Percentiles rank a stretch among this genome's conserved stretches.
Evolutionary conservation across 2,329 filamentous ascomycete species (phyloP).

Genomic region (Sphaerulina vaccinii): DNA sequence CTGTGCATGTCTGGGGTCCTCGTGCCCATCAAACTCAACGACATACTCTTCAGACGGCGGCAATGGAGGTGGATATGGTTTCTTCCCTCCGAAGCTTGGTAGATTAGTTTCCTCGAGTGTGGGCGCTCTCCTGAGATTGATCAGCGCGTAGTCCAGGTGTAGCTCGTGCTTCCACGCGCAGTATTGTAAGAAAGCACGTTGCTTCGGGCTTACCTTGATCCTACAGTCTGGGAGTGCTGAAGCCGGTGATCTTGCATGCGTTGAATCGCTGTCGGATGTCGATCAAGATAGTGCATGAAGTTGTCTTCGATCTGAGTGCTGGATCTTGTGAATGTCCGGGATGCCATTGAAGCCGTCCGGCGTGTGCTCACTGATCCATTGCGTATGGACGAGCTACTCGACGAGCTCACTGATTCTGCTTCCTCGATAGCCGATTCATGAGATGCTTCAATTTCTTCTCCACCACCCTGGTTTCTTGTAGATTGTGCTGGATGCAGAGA

Average conservation of each 20-base stretch:
- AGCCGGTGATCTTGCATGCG: slow-evolving; percentile 63
- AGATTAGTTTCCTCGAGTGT: slow-evolving; percentile 43
- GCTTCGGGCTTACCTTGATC: no score
- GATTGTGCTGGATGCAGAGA: slow-evolving; percentile 3
- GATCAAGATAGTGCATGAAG: slow-evolving; percentile 53
- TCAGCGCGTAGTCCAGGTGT: no score
- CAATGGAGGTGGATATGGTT: slow-evolving; percentile 66
- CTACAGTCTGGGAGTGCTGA: slow-evolving; percentile 73
- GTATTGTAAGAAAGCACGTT: no score
- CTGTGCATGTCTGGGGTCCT: slow-evolving; percentile 75
- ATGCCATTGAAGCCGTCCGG: background rate
- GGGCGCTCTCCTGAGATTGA: slow-evolving; percentile 23
- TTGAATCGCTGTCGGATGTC: slow-evolving; percentile 66
- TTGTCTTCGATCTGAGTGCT: slow-evolving; percentile 45
- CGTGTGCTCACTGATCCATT: slow-evolving; percentile 29
- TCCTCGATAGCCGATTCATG: slow-evolving; percentile 31
- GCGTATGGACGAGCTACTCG: slow-evolving; percentile 19
- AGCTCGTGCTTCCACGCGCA: no score
- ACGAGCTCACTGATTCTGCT: slow-evolving; percentile 43
- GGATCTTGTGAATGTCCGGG: slow-evolving; percentile 19
- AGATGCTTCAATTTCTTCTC: slow-evolving; percentile 1
- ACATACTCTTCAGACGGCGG: slow-evolving; percentile 74
- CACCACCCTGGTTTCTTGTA: background rate
- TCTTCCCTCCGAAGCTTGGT: slow-evolving; percentile 21
- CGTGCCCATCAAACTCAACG: slow-evolving; percentile 76